Evolutionary conservation across 805 yeast species (phyloP).

Genomic region (Ogataea sp.): DNA sequence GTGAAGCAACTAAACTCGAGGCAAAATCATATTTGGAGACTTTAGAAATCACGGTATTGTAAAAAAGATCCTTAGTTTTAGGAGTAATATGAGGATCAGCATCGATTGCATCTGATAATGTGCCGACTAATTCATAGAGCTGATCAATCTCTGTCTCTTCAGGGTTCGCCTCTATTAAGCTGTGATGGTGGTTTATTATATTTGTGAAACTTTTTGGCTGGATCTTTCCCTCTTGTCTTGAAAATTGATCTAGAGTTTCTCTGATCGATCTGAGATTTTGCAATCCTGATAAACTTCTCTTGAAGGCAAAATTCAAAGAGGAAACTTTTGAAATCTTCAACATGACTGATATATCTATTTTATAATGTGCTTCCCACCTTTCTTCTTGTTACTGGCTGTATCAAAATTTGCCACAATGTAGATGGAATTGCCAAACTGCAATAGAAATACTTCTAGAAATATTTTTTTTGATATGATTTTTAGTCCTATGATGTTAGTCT

Average conservation of each 20-base stretch:
- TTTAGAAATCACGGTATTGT: conserved; percentile 16
- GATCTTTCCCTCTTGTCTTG: neutral
- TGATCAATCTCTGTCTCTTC: neutral
- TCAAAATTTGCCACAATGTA: no score
- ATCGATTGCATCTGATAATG: neutral
- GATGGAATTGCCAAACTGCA: no score
- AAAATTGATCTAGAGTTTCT: neutral
- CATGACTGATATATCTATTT: no score
- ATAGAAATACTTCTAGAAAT: no score
- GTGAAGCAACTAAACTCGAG: conserved; percentile 12
- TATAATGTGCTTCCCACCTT: no score
- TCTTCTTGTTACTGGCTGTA: no score
- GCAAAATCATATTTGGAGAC: conserved; percentile 20
- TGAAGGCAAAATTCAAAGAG: no score
- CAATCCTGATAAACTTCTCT: neutral
- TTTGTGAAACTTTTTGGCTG: neutral
- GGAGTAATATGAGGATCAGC: neutral
- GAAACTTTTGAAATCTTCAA: no score
- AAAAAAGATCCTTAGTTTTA: conserved; percentile 6
- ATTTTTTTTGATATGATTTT: no score
- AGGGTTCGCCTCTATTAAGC: neutral
- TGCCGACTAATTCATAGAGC: neutral
- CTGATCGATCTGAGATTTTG: neutral
- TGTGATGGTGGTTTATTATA: neutral
- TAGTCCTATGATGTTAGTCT: no score